Evolutionary conservation across 2,329 filamentous ascomycete species (phyloP).

Genomic region (Trichoderma sp.): DNA sequence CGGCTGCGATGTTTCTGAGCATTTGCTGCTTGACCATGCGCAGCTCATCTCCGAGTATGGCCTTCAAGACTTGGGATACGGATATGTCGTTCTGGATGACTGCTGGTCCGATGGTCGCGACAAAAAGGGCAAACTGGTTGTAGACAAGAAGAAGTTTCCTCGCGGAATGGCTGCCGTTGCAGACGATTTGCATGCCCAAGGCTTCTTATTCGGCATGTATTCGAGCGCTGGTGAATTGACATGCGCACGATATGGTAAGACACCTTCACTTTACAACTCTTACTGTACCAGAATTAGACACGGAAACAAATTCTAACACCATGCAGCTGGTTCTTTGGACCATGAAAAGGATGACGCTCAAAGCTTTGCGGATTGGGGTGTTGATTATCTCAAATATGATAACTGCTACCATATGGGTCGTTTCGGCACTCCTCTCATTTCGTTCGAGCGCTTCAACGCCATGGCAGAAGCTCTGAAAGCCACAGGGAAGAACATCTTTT

Average conservation of each 20-base stretch:
- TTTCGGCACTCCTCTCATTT: constrained; percentile 21
- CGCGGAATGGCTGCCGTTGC: constrained; percentile 40
- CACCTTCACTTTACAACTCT: background rate
- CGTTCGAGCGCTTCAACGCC: constrained; percentile 22
- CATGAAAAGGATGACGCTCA: constrained; percentile 55
- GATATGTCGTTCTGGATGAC: constrained; percentile 39
- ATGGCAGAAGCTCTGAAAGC: constrained; percentile 40
- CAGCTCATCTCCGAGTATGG: constrained; percentile 32
- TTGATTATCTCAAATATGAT: constrained; percentile 57
- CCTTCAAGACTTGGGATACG: constrained; percentile 35
- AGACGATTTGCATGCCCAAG: constrained; percentile 39
- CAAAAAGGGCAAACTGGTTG: constrained; percentile 33
- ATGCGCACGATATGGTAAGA: constrained; percentile 42
- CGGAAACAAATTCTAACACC: constrained; percentile 24
- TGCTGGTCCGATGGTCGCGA: constrained; percentile 38
- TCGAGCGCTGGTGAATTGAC: constrained; percentile 48
- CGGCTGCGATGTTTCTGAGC: constrained; percentile 26
- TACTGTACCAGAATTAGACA: background rate
- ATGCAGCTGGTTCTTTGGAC: constrained; percentile 49
- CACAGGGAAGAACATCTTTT: constrained; percentile 37
- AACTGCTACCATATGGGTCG: constrained; percentile 41
- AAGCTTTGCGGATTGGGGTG: constrained; percentile 54
- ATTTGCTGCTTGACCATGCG: constrained; percentile 28
- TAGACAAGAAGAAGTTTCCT: constrained; percentile 41
- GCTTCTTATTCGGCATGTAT: constrained; percentile 45